Conservation (phyloP, 371 early-diverging fungal genomes). For the Mucor indicus region DNA sequence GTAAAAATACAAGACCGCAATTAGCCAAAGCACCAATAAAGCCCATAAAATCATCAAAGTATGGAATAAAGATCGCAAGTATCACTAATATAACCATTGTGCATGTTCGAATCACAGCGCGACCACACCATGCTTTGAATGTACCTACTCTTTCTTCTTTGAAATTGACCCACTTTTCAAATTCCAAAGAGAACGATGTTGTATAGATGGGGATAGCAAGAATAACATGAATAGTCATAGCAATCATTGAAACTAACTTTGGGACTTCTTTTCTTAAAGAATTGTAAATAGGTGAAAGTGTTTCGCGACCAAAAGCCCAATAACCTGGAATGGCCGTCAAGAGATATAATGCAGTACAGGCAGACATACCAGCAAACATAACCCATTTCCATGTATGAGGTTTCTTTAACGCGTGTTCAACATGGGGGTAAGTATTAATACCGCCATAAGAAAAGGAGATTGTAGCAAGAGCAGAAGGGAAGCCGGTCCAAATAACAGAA, state of each 20-base stretch:
- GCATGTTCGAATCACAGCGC: slow-evolving; percentile 41
- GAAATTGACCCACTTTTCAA: slow-evolving; percentile 46
- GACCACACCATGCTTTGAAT: slow-evolving; percentile 35
- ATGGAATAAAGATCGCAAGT: slow-evolving; percentile 55
- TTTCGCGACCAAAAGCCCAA: slow-evolving; percentile 67
- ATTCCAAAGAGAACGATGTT: slow-evolving; percentile 72
- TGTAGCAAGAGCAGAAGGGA: slow-evolving; percentile 51
- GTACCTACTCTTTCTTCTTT: slow-evolving; percentile 23
- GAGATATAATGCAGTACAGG: slow-evolving; percentile 70
- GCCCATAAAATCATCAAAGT: slow-evolving; percentile 65
- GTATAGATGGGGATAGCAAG: slow-evolving; percentile 78
- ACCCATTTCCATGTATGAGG: slow-evolving; percentile 72
- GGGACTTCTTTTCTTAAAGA: slow-evolving; percentile 59
- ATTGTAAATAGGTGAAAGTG: slow-evolving; percentile 69
- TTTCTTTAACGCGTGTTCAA: slow-evolving; percentile 74
- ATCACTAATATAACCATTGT: slow-evolving; percentile 39
- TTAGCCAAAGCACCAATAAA: slow-evolving; percentile 62
- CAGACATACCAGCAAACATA: slow-evolving; percentile 55
- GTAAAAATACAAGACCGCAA: slow-evolving; percentile 48
- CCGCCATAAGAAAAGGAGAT: slow-evolving; percentile 53
- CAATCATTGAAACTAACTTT: slow-evolving; percentile 61
- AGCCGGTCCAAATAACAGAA: slow-evolving; percentile 42
- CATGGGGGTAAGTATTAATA: slow-evolving; percentile 53
- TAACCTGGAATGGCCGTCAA: slow-evolving; percentile 75
- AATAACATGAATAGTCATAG: slow-evolving; percentile 78